Base-by-base conservation (phyloP, 2,329 filamentous ascomycete genomes). In the Stachybotrys echinatus region DNA sequence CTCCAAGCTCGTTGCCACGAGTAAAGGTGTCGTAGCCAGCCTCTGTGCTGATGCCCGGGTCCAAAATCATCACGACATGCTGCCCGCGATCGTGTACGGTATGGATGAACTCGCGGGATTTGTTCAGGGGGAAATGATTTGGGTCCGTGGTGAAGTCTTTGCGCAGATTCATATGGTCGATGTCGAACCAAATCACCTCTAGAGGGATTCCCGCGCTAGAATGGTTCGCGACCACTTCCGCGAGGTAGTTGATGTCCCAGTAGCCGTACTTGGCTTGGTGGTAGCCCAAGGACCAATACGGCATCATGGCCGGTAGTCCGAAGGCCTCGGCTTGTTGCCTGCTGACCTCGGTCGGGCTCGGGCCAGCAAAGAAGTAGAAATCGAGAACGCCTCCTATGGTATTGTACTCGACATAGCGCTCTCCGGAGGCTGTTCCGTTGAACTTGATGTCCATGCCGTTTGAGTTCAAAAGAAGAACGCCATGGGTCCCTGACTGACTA, bases 371-470 rank as follows among this genome's bases (percentile, higher is more conserved):
- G 60, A 85, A 84, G 59, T 85, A 85, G 48, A 85, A 79, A 64
- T 91, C 88, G 3, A 92, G 61, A 19, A 91, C 76, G n/a, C 88
- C 88, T 14, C 88, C 88, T 2, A 91, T 73, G 1, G 81, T 81
- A 62, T 90, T 89, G 70, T 90, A 92, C 66, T 91, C 86, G 10
- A 92, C 76, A 51, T 85, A 88, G 4, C 76, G 75, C 7, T 42
- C 40, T 12, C 75, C 72, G 40, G 73, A 66, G 5, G 71, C 67
- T 1, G 77, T 42, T 12, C 23, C 78, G 62, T 89, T 78, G 63
- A 91, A 82, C 59, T 85, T 84, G 65, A 90, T 75, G 54, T 90
- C 85, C 83, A 89, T 89, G 34, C 81, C 85, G 60, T 88, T 85
- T 14, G 81, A 84, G 65, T 87, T 89, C 54, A 86, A 65, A 40